Evolutionary conservation across 768 basidiomycete genomes (phyloP), one percentile per base, ranked within the genome.

Genomic region (Termitomyces sp.): DNA sequence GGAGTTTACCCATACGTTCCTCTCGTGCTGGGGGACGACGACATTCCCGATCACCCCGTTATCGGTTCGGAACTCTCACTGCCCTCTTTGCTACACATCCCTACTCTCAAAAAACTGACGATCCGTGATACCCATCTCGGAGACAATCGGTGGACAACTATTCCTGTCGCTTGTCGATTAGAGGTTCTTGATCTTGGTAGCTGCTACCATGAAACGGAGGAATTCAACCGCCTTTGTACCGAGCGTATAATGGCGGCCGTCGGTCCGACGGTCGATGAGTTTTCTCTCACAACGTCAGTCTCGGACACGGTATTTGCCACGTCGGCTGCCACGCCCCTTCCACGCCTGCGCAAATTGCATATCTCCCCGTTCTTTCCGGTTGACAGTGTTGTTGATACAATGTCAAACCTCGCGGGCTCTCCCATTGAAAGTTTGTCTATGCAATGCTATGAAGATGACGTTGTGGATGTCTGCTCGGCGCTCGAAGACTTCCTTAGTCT

Each of bases 61-160:
- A 72, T 86, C 59, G 86, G 82, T 39, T 70, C 79, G 20, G 79
- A 82, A 42, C 83, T 90, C 53, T 77, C 75, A 20, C 80, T 91
- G 2, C 87, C 88, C 2, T 83, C 81, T 13, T 81, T 91, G 55
- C 78, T 91, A 51, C 79, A 80, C 63, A 77, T 91, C 49, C 79
- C 85, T 7, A 76, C 81, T 47, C 82, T 91, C 41, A 78, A 75
- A 31, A 79, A 78, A 62, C 84, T 91, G 62, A 77, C 78, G 45
- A 82, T 91, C 65, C 80, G 79, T 57, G 87, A 89, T 67, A 88
- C 87, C 0, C 88, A 89, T 71, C 78, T 91, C 57, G 87, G 87
- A 16, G 84, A 86, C 68, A 73, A 74, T 50, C 73, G 73, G 37
- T 86, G 85, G 86, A 71, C 76, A n/a, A 73, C 75, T 27, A 77